phyloP scores from a whole-genome alignment of 1,139 yeast species.

The Sugiyamaella sp. region DNA sequence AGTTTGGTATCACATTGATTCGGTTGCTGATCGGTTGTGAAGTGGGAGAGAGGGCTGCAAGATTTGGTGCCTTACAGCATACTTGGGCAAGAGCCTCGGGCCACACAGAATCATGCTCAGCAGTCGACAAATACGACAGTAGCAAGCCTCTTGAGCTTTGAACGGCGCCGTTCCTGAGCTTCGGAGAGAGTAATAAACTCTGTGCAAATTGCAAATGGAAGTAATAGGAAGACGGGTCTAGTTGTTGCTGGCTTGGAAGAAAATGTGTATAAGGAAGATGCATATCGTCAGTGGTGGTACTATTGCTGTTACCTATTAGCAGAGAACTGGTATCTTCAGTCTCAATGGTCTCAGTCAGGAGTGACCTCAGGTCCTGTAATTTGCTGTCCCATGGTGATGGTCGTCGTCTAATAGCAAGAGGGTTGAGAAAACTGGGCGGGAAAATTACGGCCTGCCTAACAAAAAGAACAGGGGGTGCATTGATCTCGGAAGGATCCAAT shows the following conservation, averaged over 20 bases:
- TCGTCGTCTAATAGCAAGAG: constrained; percentile 24
- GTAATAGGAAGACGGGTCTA: background rate
- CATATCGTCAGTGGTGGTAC: background rate
- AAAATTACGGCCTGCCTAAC: constrained; percentile 44
- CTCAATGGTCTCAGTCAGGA: no score
- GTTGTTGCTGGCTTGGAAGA: background rate
- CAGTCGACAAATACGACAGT: constrained; percentile 29
- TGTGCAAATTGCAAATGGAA: background rate
- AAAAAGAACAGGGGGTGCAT: constrained; percentile 29
- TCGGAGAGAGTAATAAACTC: constrained; percentile 13
- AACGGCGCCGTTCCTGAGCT: constrained; percentile 4
- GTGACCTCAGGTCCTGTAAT: background rate
- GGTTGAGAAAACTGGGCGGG: constrained; percentile 32
- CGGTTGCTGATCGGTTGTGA: background rate
- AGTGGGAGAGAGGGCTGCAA: background rate
- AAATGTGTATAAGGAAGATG: constrained; percentile 22
- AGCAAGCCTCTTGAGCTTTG: constrained; percentile 29
- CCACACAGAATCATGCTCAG: constrained; percentile 24
- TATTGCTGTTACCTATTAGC: background rate
- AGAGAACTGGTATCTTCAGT: background rate
- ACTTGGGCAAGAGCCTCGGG: constrained; percentile 15
- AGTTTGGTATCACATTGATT: constrained; percentile 25
- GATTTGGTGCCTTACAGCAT: constrained; percentile 3
- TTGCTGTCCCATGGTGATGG: constrained; percentile 4
- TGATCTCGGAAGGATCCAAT: no score